phyloP scores from a whole-genome alignment of 2,329 filamentous ascomycete species.

The Blastomyces emzantsi region DNA sequence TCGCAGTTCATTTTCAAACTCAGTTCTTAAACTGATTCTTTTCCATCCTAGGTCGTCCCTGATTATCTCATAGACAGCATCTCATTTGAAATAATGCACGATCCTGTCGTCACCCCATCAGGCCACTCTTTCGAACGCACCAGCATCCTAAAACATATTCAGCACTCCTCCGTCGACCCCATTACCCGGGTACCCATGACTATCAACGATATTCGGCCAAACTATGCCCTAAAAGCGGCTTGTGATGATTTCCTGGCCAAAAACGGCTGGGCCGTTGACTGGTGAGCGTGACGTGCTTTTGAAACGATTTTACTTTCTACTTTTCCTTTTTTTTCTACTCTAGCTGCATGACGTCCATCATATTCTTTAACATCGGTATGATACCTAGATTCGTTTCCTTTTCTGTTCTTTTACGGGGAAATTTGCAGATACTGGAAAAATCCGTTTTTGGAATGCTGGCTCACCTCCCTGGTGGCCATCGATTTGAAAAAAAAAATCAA shows the following conservation, averaged over 20 bases:
- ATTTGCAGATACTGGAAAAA: background rate
- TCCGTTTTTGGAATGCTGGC: background rate
- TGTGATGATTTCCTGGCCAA: slow-evolving; percentile 76
- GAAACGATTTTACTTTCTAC: too few relatives aligned
- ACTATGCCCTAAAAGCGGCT: slow-evolving; percentile 69
- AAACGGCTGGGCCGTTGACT: slow-evolving; percentile 91
- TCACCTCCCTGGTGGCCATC: background rate
- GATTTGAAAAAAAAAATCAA: background rate
- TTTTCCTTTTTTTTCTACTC: background rate
- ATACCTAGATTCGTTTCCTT: background rate
- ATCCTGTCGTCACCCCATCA: slow-evolving; percentile 53
- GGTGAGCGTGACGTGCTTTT: slow-evolving; percentile 41
- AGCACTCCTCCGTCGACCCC: slow-evolving; percentile 66
- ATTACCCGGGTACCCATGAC: slow-evolving; percentile 68
- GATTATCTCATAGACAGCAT: slow-evolving; percentile 43
- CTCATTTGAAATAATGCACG: slow-evolving; percentile 44
- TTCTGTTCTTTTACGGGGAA: background rate
- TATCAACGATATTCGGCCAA: slow-evolving; percentile 64
- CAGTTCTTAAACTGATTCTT: background rate
- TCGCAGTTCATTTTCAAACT: background rate
- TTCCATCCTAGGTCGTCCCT: slow-evolving; percentile 33
- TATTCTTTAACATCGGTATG: background rate
- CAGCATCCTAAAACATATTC: slow-evolving; percentile 77
- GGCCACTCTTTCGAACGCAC: slow-evolving; percentile 86
- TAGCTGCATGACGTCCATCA: background rate